These are phyloP conservation scores for Colletotrichum sp. DNA, from an alignment of 2,329 filamentous ascomycete species.

Conservation along the genomic window DNA sequence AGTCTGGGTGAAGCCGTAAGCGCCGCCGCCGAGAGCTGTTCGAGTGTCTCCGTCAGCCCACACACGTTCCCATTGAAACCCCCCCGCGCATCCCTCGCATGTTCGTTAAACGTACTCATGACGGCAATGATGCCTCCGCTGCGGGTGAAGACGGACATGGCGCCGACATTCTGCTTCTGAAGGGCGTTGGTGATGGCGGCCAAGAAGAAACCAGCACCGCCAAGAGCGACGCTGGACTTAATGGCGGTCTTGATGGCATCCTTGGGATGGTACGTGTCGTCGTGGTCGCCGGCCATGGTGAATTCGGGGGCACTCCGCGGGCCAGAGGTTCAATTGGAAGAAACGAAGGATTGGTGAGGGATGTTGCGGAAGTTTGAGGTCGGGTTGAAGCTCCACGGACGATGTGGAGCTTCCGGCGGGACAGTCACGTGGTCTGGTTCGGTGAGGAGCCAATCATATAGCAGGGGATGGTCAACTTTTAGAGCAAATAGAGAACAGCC, in stretches of 20 bases:
- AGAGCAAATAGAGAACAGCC: background rate
- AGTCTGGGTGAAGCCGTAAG: constrained; percentile 78
- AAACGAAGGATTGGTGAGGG: constrained; percentile 12
- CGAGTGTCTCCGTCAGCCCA: background rate
- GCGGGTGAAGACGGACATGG: constrained; percentile 79
- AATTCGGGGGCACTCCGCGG: constrained; percentile 12
- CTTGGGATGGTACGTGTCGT: constrained; percentile 68
- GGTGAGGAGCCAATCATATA: constrained; percentile 13
- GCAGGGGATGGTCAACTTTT: constrained; percentile 17
- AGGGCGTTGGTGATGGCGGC: constrained; percentile 88
- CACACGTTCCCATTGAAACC: background rate
- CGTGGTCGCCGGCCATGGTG: constrained; percentile 30
- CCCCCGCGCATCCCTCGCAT: background rate
- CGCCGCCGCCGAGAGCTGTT: constrained; percentile 72
- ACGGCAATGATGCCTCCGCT: constrained; percentile 73
- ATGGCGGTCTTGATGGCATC: constrained; percentile 75
- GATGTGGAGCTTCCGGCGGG: background rate
- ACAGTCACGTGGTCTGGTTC: background rate
- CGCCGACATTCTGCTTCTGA: constrained; percentile 80
- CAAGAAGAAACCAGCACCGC: constrained; percentile 71
- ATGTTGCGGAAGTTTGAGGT: constrained; percentile 23
- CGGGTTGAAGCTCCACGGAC: constrained; percentile 20
- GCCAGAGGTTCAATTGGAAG: constrained; percentile 20
- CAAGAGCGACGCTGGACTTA: constrained; percentile 69
- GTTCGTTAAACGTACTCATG: constrained; percentile 6